Evolutionary conservation across 768 basidiomycete species (phyloP).

Genomic region (Coprinellus aureogranulatus): DNA sequence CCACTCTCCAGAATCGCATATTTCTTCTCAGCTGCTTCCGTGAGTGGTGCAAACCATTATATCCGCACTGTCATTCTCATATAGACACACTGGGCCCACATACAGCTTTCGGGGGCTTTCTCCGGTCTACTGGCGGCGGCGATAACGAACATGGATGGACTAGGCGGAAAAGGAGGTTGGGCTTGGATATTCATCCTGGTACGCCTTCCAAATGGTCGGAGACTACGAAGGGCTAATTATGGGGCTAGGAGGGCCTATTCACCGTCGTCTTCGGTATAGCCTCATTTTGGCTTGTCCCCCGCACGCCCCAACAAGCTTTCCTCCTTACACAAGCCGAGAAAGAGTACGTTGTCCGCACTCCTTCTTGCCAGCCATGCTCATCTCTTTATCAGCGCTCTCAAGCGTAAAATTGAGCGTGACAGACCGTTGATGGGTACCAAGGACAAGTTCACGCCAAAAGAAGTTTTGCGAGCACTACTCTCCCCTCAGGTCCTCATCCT

Average conservation of each 20-base stretch:
- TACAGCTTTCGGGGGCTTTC: slow-evolving; percentile 52
- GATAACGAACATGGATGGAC: slow-evolving; percentile 56
- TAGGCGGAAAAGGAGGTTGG: slow-evolving; percentile 54
- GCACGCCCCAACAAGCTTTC: slow-evolving; percentile 28
- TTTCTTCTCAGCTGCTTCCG: slow-evolving; percentile 41
- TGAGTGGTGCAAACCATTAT: too few species aligned
- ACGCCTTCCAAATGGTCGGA: neutral
- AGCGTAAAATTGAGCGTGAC: slow-evolving; percentile 29
- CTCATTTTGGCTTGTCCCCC: slow-evolving; percentile 38
- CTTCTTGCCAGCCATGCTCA: neutral
- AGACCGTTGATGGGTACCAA: slow-evolving; percentile 26
- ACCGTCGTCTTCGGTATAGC: slow-evolving; percentile 45
- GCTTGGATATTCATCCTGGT: slow-evolving; percentile 33
- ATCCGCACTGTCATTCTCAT: too few species aligned
- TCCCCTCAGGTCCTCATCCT: slow-evolving; percentile 34
- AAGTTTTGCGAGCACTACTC: slow-evolving; percentile 27
- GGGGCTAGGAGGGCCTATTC: slow-evolving; percentile 44
- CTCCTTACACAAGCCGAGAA: slow-evolving; percentile 31
- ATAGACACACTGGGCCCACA: too few species aligned
- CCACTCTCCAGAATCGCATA: slow-evolving; percentile 42
- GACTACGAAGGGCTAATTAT: neutral
- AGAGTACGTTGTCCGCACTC: slow-evolving; percentile 19
- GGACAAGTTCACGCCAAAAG: slow-evolving; percentile 30
- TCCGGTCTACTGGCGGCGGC: slow-evolving; percentile 63
- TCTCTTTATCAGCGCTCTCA: slow-evolving; percentile 22